These are phyloP conservation scores for Wickerhamiella spandovensis DNA, from an alignment of 805 yeast species.

Conservation along the genomic window DNA sequence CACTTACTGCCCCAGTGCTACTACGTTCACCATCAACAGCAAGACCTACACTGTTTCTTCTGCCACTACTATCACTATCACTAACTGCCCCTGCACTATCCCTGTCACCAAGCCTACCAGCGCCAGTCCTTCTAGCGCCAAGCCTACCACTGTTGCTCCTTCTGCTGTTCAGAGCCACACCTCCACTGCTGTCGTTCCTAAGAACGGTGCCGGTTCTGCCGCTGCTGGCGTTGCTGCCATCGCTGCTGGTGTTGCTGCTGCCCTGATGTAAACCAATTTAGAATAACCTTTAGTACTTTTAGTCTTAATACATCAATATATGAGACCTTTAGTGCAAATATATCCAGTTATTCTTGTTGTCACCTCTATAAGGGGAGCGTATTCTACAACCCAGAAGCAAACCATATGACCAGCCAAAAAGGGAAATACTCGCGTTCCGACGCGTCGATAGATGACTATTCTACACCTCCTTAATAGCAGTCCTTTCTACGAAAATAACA, in stretches of 20 bases:
- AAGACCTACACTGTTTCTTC: neutral
- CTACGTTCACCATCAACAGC: constrained; percentile 11
- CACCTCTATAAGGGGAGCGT: too few species aligned
- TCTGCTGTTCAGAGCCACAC: neutral
- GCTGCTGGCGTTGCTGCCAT: neutral
- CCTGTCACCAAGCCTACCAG: neutral
- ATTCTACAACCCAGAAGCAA: too few species aligned
- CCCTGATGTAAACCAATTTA: neutral
- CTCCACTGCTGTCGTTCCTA: neutral
- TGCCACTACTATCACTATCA: neutral
- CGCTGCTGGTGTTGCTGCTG: neutral
- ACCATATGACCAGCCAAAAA: too few species aligned
- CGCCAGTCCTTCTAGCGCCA: neutral
- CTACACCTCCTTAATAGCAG: too few species aligned
- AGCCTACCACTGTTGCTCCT: neutral
- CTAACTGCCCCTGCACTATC: neutral
- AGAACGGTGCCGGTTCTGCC: neutral
- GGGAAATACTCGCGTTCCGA: too few species aligned
- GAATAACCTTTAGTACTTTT: too few species aligned
- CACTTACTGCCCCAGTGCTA: constrained; percentile 2
- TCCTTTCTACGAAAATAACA: too few species aligned
- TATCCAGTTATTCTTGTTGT: too few species aligned
- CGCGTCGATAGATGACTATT: too few species aligned
- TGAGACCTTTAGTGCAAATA: too few species aligned
- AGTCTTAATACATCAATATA: too few species aligned